Percentiles rank a stretch among this genome's conserved stretches.
phyloP scores from a whole-genome alignment of 345 rosid genomes.

The Citrus inodora region DNA sequence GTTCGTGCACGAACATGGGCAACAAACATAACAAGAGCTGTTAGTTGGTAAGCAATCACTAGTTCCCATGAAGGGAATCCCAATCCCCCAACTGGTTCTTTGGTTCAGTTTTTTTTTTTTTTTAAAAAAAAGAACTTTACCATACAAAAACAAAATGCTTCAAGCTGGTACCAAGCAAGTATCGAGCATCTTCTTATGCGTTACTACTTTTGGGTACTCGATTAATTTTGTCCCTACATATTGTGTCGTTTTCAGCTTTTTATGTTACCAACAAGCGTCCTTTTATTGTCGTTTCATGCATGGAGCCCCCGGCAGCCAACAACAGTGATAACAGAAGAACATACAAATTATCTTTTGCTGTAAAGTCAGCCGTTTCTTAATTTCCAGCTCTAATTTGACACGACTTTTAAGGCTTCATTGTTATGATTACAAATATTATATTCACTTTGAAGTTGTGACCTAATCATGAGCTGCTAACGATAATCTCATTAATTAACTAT shows the following conservation, averaged over 20 bases:
- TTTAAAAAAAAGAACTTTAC: not conserved
- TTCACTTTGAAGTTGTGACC: no score
- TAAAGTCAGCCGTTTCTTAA: not conserved
- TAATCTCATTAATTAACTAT: no score
- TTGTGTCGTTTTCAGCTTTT: not conserved
- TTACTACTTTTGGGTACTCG: not conserved
- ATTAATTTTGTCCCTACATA: constrained; percentile 7
- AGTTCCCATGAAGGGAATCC: constrained; percentile 12
- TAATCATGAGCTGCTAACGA: no score
- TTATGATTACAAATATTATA: no score
- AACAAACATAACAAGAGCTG: constrained; percentile 11
- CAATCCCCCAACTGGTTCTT: not conserved
- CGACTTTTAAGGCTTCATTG: no score
- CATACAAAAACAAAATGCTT: not conserved
- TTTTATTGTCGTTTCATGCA: constrained; percentile 2
- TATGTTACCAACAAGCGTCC: not conserved
- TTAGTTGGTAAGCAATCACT: constrained; percentile 25
- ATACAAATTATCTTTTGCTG: not conserved
- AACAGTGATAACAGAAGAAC: not conserved
- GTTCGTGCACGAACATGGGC: not conserved
- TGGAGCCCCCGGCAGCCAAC: constrained; percentile 6
- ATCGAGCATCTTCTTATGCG: constrained; percentile 13
- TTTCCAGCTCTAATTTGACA: not conserved
- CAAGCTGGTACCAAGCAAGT: not conserved
- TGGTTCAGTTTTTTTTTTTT: not conserved